Base-by-base conservation (phyloP, 371 early-diverging fungal genomes). In the Lichtheimia corymbifera region DNA sequence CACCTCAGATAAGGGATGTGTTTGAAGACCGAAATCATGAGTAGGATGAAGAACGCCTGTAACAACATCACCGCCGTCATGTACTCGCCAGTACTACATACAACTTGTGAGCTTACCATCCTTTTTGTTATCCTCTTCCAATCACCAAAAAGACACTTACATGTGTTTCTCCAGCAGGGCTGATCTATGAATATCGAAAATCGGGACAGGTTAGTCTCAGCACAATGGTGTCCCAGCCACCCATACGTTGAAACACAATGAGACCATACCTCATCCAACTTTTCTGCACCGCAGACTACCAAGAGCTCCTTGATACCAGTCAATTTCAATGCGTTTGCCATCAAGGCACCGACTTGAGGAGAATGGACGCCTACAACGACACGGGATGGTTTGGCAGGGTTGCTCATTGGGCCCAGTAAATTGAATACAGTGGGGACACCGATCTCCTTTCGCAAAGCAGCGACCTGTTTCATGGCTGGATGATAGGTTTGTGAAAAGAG, bases 361-460 rank as follows among this genome's bases (percentile, higher is more conserved):
- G 93, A 89, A 68, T 90, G 86, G 12, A 98, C 97, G 27, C 98
- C 98, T 1, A 97, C 90, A 4, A 97, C 89, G 44, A 90, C 84
- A 18, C 90, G 80, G n/a, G 69, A 71, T 4, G 97, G 97, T 28
- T 67, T 67, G n/a, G 92, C 92, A 6, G 97, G 97, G 68, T 96
- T 97, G 44, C 83, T 89, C 75, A 97, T 80, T 2, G 97, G 98
- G 0, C 98, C 98, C 24, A 97, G 80, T n/a, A 95, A 67, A 65
- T 97, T 98, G 82, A 98, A 96, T 7, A 96, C 88, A 0, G 97
- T 94, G 12, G 95, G 93, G 7, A 97, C 77, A 24, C 95, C 97
- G n/a, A 97, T 77, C 65, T 98, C 95, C 43, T 86, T 87, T 25
- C 98, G 83, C 11, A 91, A 73, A 20, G 68, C 67, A 7, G 94